Percentiles rank a stretch among this genome's conserved stretches.
Conservation (phyloP, 345 rosid species). For the Salix brachista region DNA sequence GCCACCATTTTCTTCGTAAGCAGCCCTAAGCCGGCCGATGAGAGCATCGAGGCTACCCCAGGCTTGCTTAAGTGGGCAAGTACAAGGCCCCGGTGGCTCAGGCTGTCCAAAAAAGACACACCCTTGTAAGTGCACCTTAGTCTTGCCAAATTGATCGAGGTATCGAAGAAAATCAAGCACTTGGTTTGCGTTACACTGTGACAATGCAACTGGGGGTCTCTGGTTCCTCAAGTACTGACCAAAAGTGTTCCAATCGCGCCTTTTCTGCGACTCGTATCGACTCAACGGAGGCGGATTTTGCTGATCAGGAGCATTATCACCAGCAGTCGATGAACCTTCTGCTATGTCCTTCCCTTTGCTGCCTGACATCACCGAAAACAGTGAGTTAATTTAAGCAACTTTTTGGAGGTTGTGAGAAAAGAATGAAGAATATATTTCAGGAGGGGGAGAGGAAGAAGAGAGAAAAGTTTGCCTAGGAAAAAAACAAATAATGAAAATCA, state of each 20-base stretch:
- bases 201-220: constrained; percentile 65
- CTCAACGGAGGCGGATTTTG: constrained; percentile 49
- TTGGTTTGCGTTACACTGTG: constrained; percentile 61
- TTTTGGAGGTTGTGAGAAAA: background rate
- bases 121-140: constrained; percentile 80
- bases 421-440: background rate
- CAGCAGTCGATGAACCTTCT: constrained; percentile 40
- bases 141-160: constrained; percentile 84
- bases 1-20: constrained; percentile 82
- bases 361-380: constrained; percentile 12
- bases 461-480: constrained; percentile 4
- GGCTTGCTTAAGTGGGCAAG: constrained; percentile 78
- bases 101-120: constrained; percentile 75
- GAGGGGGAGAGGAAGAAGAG: background rate
- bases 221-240: constrained; percentile 84
- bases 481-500: constrained; percentile 26
- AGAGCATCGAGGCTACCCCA: constrained; percentile 95
- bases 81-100: constrained; percentile 76
- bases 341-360: constrained; percentile 67
- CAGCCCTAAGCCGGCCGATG: constrained; percentile 84
- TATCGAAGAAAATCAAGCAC: constrained; percentile 79
- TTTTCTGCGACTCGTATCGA: constrained; percentile 77
- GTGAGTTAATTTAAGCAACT: background rate
- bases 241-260: constrained; percentile 91
- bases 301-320: background rate